phyloP scores from a whole-genome alignment of 2,329 filamentous ascomycete genomes.

The Aaosphaeria arxii region DNA sequence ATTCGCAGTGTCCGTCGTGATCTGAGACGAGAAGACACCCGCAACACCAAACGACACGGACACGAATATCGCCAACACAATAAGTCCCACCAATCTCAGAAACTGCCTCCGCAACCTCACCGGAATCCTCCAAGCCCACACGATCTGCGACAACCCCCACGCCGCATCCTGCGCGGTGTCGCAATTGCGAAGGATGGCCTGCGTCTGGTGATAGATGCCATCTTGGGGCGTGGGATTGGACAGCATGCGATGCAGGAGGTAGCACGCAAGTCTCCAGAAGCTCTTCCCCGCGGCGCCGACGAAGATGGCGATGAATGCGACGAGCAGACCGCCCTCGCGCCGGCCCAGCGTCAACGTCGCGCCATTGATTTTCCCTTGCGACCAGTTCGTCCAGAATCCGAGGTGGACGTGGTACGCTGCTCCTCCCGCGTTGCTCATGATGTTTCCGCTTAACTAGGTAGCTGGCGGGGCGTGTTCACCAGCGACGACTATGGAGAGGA shows the following conservation, averaged over 20 bases:
- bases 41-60: constrained; percentile 1
- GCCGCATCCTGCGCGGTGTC: constrained; percentile 3
- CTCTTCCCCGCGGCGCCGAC: constrained; percentile 17
- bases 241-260: constrained; percentile 17
- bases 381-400: constrained; percentile 4
- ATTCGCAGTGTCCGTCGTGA: constrained; percentile 3
- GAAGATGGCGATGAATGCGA: constrained; percentile 31
- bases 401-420: background rate
- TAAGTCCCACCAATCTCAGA: background rate
- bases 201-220: constrained; percentile 25
- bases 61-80: constrained; percentile 1
- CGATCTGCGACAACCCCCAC: background rate
- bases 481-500: no score
- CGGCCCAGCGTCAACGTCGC: constrained; percentile 25
- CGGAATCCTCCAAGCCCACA: background rate
- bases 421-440: background rate
- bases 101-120: background rate
- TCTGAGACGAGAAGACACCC: constrained; percentile 3
- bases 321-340: constrained; percentile 22
- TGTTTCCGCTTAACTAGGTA: no score
- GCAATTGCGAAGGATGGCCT: constrained; percentile 26
- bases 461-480: no score
- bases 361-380: constrained; percentile 19
- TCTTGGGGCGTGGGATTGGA: constrained; percentile 14
- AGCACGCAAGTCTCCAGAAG: constrained; percentile 27